phyloP scores from a whole-genome alignment of 139 green algal species.

The Yamagishiella unicocca region DNA sequence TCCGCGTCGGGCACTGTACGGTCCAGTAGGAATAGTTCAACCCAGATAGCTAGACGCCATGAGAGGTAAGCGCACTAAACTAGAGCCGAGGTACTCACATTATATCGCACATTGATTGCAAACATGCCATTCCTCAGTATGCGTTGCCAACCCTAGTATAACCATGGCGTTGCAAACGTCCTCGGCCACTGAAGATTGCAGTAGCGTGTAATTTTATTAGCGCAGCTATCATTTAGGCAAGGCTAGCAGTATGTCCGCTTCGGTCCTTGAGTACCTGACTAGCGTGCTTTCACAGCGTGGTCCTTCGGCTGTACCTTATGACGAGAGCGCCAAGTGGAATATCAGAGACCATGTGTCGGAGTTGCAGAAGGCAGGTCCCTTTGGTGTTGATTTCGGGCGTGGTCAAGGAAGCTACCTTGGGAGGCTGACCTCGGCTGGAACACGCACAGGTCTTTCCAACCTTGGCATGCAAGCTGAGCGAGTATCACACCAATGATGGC shows the following conservation, averaged over 20 bases:
- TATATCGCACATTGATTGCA: too few relatives aligned
- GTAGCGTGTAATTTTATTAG: too few relatives aligned
- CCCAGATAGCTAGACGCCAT: too few relatives aligned
- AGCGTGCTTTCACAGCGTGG: conserved; percentile 66
- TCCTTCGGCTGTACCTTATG: conserved; percentile 75
- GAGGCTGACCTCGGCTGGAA: background rate
- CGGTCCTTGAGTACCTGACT: conserved; percentile 57
- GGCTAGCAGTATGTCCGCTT: background rate
- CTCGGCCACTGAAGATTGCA: too few relatives aligned
- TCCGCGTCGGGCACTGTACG: too few relatives aligned
- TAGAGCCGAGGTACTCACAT: too few relatives aligned
- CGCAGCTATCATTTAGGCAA: background rate
- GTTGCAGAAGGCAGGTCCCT: conserved; percentile 68
- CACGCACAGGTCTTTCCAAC: conserved; percentile 76
- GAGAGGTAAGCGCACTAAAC: too few relatives aligned
- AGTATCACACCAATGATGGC: conserved; percentile 77
- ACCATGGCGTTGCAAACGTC: too few relatives aligned
- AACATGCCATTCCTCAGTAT: too few relatives aligned
- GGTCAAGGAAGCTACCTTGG: background rate
- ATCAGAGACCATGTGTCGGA: conserved; percentile 81
- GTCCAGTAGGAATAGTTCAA: too few relatives aligned
- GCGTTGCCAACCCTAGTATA: background rate
- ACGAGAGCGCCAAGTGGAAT: conserved; percentile 66
- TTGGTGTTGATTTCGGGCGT: background rate
- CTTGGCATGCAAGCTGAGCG: conserved; percentile 62